Evolutionary conservation across 1,139 yeast species (phyloP), one percentile per base, ranked within the genome.

Genomic region (Arxiozyma telluris): DNA sequence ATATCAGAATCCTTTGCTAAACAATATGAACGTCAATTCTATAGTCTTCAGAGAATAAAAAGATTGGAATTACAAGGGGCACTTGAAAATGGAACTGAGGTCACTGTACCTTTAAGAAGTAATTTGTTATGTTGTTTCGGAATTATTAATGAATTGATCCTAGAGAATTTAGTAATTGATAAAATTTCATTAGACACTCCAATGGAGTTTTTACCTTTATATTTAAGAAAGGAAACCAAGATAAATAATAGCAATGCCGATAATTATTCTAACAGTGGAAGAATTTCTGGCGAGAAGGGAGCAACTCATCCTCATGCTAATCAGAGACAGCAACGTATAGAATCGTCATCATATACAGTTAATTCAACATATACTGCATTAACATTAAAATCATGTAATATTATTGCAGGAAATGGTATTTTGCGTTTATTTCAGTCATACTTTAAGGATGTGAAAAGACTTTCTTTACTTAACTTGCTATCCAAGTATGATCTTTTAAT

Each of bases 121-220:
- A 58, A 71, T 71, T 47, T 69, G 64, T 54, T 73, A 57, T 63
- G 73, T 64, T 64, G 76, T 8, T 81, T 76, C 61, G 80, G 79
- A 39, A 60, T 71, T 8, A 72, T 81, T 9, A 69, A 73, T 23
- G 76, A 76, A 52, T 64, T 81, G 20, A 67, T 68, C 11, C 66
- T 82, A 44, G 70, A 71, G 47, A 78, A 79, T 59, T 74, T 81
- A 60, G 74, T 78, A 18, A 72, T 82, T 34, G 83, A 79, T 57
- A 67, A 68, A 1, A 65, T 59, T 18, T 72, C 76, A 0, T 56
- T 73, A 25, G 63, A 65, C 11, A 70, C 73, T n/a, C 73, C 74
- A 1, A 55, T 67, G 55, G 71, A 67, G 54, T 65, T 65, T 49
- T 42, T 67, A 38, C 70, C 71, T 1, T 55, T 67, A 43, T 63